These are phyloP conservation scores for Clavaria fumosa DNA, from an alignment of 768 basidiomycete genomes.

Conservation along the genomic window DNA sequence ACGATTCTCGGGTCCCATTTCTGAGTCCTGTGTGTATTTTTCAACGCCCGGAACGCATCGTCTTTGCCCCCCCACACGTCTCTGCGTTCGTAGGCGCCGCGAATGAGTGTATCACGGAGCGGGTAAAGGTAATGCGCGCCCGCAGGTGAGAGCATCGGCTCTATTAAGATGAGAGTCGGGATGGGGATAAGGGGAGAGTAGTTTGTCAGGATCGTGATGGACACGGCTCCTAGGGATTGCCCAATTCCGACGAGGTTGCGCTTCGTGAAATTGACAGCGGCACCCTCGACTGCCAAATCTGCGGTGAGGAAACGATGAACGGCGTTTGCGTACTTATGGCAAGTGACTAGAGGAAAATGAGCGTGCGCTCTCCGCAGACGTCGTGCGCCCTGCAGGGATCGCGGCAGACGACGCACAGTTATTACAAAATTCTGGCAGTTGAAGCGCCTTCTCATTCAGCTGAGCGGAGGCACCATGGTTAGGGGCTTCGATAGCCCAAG, in stretches of 20 bases:
- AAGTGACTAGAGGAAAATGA: conserved; percentile 45
- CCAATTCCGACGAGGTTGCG: conserved; percentile 48
- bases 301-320: conserved; percentile 39
- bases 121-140: conserved; percentile 26
- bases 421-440: conserved; percentile 26
- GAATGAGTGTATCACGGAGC: conserved; percentile 29
- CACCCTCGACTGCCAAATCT: conserved; percentile 23
- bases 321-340: conserved; percentile 46
- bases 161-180: conserved; percentile 38
- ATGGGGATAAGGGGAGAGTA: conserved; percentile 27
- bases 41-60: conserved; percentile 25
- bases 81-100: conserved; percentile 31
- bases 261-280: conserved; percentile 29
- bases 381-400: conserved; percentile 1
- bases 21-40: conserved; percentile 18
- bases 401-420: conserved; percentile 24
- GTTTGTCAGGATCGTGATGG: conserved; percentile 31
- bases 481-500: conserved; percentile 58
- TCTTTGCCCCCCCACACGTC: conserved; percentile 36
- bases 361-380: too few species aligned
- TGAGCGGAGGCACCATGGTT: conserved; percentile 52
- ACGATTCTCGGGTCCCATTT: conserved; percentile 43
- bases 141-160: conserved; percentile 45
- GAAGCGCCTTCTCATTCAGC: conserved; percentile 35
- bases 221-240: conserved; percentile 52